Evolutionary conservation across 2,329 filamentous ascomycete species (phyloP).

Genomic region (Diaporthe vaccinii): DNA sequence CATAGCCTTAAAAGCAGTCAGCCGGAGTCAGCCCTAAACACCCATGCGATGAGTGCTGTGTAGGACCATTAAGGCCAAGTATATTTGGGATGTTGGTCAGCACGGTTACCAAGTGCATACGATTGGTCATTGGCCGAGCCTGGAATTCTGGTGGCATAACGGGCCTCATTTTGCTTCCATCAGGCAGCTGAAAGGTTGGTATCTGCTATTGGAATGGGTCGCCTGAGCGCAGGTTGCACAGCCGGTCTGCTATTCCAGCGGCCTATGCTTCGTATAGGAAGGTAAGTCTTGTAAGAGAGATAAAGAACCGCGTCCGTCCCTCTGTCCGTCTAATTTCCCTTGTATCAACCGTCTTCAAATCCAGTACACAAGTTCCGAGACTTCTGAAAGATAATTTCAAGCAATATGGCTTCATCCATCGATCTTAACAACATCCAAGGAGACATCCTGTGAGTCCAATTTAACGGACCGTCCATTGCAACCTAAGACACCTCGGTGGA

Average conservation of each 20-base stretch:
- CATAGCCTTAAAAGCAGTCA: slow-evolving; percentile 24
- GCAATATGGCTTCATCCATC: slow-evolving; percentile 11
- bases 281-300: background rate
- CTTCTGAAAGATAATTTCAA: background rate
- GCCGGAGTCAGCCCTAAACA: slow-evolving; percentile 28
- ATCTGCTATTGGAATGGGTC: background rate
- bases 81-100: slow-evolving; percentile 22
- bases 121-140: background rate
- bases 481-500: background rate
- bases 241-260: background rate
- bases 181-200: background rate
- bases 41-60: background rate
- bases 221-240: background rate
- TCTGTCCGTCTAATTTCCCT: too few relatives aligned
- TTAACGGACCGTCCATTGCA: too few relatives aligned
- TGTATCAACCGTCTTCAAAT: background rate
- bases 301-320: background rate
- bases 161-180: background rate
- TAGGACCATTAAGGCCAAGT: background rate
- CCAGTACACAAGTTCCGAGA: background rate
- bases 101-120: background rate
- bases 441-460: background rate
- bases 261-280: background rate
- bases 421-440: slow-evolving; percentile 20
- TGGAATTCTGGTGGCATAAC: background rate